Conservation (phyloP, 192 early-diverging fungal genomes). For the Hyaloraphidium curvatum region DNA sequence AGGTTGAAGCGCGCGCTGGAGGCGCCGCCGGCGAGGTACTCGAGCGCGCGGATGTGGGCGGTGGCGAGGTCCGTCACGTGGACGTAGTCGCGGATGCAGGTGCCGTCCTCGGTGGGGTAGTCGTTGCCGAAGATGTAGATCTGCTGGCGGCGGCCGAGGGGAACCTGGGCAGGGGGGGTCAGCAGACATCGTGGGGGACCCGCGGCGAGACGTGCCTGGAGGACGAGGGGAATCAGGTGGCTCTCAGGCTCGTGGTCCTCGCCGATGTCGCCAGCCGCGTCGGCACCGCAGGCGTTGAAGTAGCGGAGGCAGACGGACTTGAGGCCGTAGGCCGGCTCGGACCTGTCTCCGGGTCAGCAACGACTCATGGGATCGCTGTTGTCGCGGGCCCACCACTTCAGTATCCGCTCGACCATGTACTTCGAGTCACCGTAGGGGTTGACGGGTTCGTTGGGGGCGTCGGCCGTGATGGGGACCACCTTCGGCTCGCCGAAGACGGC, state of each 20-base stretch:
- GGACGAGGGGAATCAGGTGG: slow-evolving; percentile 78
- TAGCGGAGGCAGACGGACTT: slow-evolving; percentile 46
- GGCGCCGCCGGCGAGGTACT: slow-evolving; percentile 43
- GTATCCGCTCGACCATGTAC: slow-evolving; percentile 68
- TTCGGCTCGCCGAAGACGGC: slow-evolving; percentile 76
- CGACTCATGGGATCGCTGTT: slow-evolving; percentile 27
- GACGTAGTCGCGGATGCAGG: slow-evolving; percentile 84
- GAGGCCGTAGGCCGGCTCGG: slow-evolving; percentile 25
- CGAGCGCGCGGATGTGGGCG: slow-evolving; percentile 66
- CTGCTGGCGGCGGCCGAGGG: slow-evolving; percentile 59
- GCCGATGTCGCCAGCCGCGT: slow-evolving; percentile 74
- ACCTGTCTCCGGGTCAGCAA: slow-evolving; percentile 10
- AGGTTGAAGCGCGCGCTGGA: slow-evolving; percentile 67
- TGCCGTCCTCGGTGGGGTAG: slow-evolving; percentile 82
- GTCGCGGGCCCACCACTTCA: slow-evolving; percentile 50
- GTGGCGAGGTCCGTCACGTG: slow-evolving; percentile 85
- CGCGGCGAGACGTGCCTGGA: slow-evolving; percentile 18
- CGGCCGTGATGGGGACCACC: slow-evolving; percentile 44
- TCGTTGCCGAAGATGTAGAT: slow-evolving; percentile 82
- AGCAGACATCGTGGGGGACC: background rate
- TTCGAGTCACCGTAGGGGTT: slow-evolving; percentile 92
- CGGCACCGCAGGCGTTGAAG: slow-evolving; percentile 90
- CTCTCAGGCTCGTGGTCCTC: slow-evolving; percentile 76
- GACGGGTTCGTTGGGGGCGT: slow-evolving; percentile 45
- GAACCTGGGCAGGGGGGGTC: slow-evolving; percentile 26